Conservation (phyloP, 345 rosid genomes). For the Populus deltoides region DNA sequence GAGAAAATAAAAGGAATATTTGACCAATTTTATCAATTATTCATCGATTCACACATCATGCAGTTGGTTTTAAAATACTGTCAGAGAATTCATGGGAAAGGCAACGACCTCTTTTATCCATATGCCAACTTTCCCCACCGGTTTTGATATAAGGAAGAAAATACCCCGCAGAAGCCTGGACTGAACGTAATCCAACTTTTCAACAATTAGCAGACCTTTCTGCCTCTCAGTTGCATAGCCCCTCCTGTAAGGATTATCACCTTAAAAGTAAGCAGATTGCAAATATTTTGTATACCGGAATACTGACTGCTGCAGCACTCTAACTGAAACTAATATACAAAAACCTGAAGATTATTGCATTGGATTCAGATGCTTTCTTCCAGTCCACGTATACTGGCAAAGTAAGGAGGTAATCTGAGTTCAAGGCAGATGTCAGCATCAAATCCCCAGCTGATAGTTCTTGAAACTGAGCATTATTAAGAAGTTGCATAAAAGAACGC, state of each 20-base stretch:
- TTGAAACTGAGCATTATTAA: conserved; percentile 74
- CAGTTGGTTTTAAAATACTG: background rate
- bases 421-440: conserved; percentile 78
- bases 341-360: conserved; percentile 88
- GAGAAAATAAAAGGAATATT: background rate
- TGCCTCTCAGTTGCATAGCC: conserved; percentile 95
- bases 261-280: background rate
- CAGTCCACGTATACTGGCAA: conserved; percentile 89
- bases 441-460: conserved; percentile 87
- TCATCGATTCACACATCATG: background rate
- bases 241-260: conserved; percentile 51
- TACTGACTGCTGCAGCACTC: background rate
- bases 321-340: background rate
- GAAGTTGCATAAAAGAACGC: conserved; percentile 90
- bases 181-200: conserved; percentile 87
- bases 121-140: conserved; percentile 63
- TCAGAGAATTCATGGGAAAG: conserved; percentile 10
- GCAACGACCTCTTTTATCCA: conserved; percentile 66
- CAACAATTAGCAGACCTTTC: conserved; percentile 78
- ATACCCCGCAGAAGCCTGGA: conserved; percentile 67
- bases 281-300: background rate
- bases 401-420: conserved; percentile 88
- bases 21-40: background rate
- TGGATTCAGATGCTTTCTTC: conserved; percentile 81
- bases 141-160: conserved; percentile 64